Evolutionary conservation across 305 asterid genomes (phyloP).

Genomic region (Fraxinus dipetala): DNA sequence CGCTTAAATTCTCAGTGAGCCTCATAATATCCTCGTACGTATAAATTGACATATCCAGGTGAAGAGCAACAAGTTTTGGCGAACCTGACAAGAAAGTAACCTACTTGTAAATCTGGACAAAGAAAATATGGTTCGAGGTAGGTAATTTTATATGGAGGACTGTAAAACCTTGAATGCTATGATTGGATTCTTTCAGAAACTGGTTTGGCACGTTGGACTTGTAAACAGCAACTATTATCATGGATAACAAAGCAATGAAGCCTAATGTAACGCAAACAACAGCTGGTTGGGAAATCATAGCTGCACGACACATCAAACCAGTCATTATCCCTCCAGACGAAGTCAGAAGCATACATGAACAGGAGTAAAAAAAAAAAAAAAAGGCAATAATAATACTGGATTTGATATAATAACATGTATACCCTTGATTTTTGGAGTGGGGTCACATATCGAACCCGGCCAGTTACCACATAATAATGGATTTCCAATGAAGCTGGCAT

Average conservation of each 20-base stretch:
- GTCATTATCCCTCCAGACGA: not conserved
- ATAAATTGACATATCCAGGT: constrained; percentile 95
- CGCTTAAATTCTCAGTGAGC: constrained; percentile 84
- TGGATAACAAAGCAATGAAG: constrained; percentile 55
- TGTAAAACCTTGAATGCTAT: constrained; percentile 46
- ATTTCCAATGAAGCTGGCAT: constrained; percentile 76
- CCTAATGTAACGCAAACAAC: constrained; percentile 68
- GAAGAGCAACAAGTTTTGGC: constrained; percentile 80
- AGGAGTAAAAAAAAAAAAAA: not conserved
- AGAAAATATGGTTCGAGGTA: not conserved
- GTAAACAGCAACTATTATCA: constrained; percentile 71
- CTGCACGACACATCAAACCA: constrained; percentile 34
- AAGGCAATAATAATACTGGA: not conserved
- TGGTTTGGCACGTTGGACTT: constrained; percentile 58
- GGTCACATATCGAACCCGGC: constrained; percentile 83
- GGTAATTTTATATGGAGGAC: not conserved
- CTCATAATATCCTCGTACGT: constrained; percentile 90
- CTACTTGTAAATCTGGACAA: not conserved
- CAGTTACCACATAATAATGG: constrained; percentile 83
- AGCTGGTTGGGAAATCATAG: constrained; percentile 62
- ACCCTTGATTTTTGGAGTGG: constrained; percentile 69
- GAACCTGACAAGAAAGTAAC: constrained; percentile 38
- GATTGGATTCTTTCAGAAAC: constrained; percentile 52
- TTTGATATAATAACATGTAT: not conserved
- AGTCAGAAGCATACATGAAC: not conserved